A percentile compares a stretch with the other conserved stretches of the same genome.
Conservation (phyloP, 257 asterid genomes). For the Jasminum sambac region DNA sequence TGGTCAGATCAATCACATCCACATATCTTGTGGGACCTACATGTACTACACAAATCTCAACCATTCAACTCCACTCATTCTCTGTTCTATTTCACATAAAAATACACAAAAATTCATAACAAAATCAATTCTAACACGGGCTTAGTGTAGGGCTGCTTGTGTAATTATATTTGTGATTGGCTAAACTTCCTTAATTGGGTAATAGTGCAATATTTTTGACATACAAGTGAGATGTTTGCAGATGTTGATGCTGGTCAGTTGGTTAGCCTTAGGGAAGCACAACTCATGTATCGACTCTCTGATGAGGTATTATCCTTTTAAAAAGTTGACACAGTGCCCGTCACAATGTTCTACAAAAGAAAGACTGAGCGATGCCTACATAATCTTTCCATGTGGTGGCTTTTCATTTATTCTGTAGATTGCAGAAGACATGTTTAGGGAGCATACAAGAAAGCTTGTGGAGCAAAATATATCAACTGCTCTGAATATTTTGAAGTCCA, state of each 20-base stretch:
- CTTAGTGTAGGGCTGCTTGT: not conserved
- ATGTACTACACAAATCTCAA: too few species aligned
- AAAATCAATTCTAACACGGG: too few species aligned
- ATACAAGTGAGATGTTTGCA: slow-evolving; percentile 36
- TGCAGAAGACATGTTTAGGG: slow-evolving; percentile 89
- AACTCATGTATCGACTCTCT: slow-evolving; percentile 68
- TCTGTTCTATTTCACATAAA: too few species aligned
- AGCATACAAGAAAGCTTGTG: slow-evolving; percentile 82
- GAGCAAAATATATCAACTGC: slow-evolving; percentile 78
- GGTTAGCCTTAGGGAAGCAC: slow-evolving; percentile 88
- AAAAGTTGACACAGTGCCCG: slow-evolving; percentile 7
- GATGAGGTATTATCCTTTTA: slow-evolving; percentile 59
- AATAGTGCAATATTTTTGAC: slow-evolving; percentile 21
- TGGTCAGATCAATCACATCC: too few species aligned
- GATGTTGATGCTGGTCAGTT: slow-evolving; percentile 72
- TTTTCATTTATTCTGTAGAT: slow-evolving; percentile 48
- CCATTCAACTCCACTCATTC: too few species aligned
- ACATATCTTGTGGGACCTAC: too few species aligned
- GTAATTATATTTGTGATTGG: slow-evolving; percentile 12
- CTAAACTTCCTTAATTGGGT: slow-evolving; percentile 15
- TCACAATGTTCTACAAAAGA: not conserved
- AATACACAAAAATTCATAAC: too few species aligned
- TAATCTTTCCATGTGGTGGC: slow-evolving; percentile 10
- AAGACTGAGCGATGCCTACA: slow-evolving; percentile 5
- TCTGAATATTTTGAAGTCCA: slow-evolving; percentile 64